Evolutionary conservation across 257 asterid genomes (phyloP).

Genomic region (Solanum commersonii): DNA sequence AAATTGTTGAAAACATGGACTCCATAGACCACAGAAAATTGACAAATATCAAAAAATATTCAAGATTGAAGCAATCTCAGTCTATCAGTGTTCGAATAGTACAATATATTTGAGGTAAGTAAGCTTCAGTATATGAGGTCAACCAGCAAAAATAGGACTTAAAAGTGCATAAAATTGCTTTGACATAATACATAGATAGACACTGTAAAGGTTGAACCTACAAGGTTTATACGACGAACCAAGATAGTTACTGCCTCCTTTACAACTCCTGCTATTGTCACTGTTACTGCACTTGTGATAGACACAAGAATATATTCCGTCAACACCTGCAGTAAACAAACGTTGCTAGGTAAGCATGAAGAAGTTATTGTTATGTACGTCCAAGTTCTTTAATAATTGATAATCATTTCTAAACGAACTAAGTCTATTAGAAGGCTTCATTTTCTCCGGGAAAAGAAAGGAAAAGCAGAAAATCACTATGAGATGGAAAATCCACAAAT

Average conservation of each 20-base stretch:
- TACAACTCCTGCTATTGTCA: constrained; percentile 98
- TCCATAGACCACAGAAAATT: background rate
- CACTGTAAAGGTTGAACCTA: background rate
- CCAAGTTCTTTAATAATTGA: background rate
- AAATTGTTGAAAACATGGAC: background rate
- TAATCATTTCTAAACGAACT: background rate
- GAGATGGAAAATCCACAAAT: background rate
- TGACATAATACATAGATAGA: background rate
- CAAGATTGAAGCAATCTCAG: background rate
- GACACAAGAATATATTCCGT: constrained; percentile 90
- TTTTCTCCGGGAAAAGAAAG: background rate
- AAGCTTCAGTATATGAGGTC: background rate
- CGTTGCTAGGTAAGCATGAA: background rate
- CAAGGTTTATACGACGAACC: constrained; percentile 30
- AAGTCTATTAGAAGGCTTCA: background rate
- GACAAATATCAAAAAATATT: background rate
- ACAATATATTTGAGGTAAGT: background rate
- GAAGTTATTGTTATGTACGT: background rate
- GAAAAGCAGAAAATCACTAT: background rate
- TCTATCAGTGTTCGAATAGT: background rate
- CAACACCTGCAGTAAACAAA: constrained; percentile 57
- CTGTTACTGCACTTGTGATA: constrained; percentile 94
- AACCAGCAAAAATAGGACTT: background rate
- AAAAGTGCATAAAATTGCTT: background rate
- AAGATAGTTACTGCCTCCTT: constrained; percentile 94